Conservation (phyloP, 2,329 filamentous ascomycete species). For the Penicillium italicum region DNA sequence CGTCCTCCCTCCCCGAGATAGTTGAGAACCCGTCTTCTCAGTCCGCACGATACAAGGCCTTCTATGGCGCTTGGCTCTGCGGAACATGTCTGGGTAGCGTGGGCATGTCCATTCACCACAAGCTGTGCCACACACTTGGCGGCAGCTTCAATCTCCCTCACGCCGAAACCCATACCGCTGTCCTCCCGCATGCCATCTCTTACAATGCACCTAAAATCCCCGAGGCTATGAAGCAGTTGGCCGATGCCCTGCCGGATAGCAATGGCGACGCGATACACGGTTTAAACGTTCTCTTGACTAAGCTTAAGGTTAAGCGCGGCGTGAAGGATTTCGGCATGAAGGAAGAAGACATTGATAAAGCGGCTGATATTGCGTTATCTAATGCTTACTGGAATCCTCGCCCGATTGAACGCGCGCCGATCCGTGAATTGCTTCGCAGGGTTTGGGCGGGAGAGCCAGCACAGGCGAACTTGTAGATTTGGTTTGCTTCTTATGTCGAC, state of each 20-base stretch:
- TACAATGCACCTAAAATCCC: conserved; percentile 59
- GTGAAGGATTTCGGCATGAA: conserved; percentile 57
- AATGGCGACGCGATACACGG: conserved; percentile 58
- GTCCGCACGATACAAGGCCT: conserved; percentile 51
- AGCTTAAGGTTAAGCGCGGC: conserved; percentile 52
- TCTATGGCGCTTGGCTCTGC: conserved; percentile 64
- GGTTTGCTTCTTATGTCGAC: background rate
- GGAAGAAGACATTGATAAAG: conserved; percentile 59
- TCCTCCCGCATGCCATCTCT: conserved; percentile 60
- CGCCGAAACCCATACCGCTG: conserved; percentile 62
- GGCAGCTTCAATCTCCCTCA: conserved; percentile 63
- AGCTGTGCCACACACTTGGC: conserved; percentile 63
- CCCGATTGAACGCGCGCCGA: conserved; percentile 49
- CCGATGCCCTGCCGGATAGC: conserved; percentile 53
- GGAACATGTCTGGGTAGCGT: conserved; percentile 58
- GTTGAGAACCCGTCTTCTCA: conserved; percentile 44
- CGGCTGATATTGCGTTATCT: conserved; percentile 55
- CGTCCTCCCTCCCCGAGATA: conserved; percentile 53
- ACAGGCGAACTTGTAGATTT: conserved; percentile 48
- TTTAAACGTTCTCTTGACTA: conserved; percentile 54
- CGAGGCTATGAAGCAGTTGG: conserved; percentile 52
- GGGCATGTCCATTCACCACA: conserved; percentile 64
- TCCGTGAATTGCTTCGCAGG: conserved; percentile 56
- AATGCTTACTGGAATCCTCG: conserved; percentile 61
- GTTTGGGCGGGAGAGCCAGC: conserved; percentile 61